phyloP scores from a whole-genome alignment of 2,329 filamentous ascomycete species.

The Cladosporium cucumerinum region DNA sequence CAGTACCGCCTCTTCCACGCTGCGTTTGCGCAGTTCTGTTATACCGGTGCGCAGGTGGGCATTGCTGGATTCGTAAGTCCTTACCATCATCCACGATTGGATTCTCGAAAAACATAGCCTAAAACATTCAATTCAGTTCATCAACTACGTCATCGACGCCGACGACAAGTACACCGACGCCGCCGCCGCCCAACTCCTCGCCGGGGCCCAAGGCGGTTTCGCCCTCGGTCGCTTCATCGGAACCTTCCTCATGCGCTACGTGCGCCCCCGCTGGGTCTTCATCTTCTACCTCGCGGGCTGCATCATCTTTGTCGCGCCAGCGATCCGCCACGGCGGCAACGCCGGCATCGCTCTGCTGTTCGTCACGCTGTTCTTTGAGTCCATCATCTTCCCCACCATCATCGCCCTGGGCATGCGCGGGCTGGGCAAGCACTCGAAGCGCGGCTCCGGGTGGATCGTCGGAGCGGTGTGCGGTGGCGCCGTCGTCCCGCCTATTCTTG shows the following conservation, averaged over 20 bases:
- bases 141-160: conserved; percentile 61
- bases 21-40: conserved; percentile 73
- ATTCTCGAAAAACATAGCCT: neutral
- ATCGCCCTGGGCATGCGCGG: conserved; percentile 75
- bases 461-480: conserved; percentile 71
- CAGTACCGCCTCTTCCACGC: conserved; percentile 74
- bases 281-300: conserved; percentile 60
- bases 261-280: conserved; percentile 67
- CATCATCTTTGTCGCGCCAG: conserved; percentile 57
- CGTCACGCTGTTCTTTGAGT: conserved; percentile 72
- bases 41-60: conserved; percentile 69
- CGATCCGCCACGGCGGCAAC: conserved; percentile 52
- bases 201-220: conserved; percentile 71
- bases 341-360: conserved; percentile 60
- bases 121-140: conserved; percentile 50
- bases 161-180: conserved; percentile 52
- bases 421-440: conserved; percentile 72
- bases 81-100: conserved; percentile 27
- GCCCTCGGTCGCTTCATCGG: conserved; percentile 70
- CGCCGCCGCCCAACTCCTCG: conserved; percentile 64
- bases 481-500: conserved; percentile 68
- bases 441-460: conserved; percentile 70
- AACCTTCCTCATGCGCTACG: conserved; percentile 61
- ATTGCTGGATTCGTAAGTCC: conserved; percentile 31
- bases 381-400: conserved; percentile 77